Evolutionary conservation across 768 basidiomycete genomes (phyloP).

Genomic region (Tylopilus vinaceipallidus): DNA sequence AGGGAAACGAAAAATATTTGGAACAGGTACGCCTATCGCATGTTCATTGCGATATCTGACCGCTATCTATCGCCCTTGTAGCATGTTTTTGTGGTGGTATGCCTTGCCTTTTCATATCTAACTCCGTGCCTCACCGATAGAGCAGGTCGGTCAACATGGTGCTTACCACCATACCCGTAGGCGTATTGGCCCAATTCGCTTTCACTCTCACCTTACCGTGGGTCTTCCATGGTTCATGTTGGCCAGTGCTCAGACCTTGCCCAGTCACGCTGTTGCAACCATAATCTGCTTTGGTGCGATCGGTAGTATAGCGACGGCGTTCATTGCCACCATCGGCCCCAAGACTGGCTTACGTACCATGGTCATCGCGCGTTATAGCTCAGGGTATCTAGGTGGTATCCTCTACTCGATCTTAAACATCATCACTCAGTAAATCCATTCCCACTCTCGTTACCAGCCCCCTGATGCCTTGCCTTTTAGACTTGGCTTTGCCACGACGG

Average conservation of each 20-base stretch:
- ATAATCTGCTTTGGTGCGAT: conserved; percentile 47
- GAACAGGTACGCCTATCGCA: conserved; percentile 25
- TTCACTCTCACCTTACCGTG: conserved; percentile 48
- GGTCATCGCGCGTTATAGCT: conserved; percentile 48
- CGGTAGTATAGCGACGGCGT: conserved; percentile 41
- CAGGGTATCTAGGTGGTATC: conserved; percentile 47
- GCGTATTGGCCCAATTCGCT: conserved; percentile 45
- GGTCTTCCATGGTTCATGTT: conserved; percentile 13
- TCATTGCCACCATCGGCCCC: conserved; percentile 54
- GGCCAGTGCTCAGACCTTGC: neutral
- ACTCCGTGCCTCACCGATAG: neutral
- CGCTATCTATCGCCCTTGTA: conserved; percentile 11
- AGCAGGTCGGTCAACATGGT: conserved; percentile 48
- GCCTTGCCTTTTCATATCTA: neutral
- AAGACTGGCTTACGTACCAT: conserved; percentile 53
- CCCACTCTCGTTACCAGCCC: neutral
- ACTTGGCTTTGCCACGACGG: conserved; percentile 46
- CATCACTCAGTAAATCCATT: conserved; percentile 39
- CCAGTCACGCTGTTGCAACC: conserved; percentile 43
- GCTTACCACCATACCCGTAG: conserved; percentile 48
- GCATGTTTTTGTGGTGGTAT: conserved; percentile 48
- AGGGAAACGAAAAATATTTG: conserved; percentile 42
- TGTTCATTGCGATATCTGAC: neutral
- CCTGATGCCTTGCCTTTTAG: conserved; percentile 18
- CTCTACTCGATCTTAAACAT: conserved; percentile 55